Percentiles rank a stretch among this genome's conserved stretches.
phyloP scores from a whole-genome alignment of 1,139 yeast genomes.

The Geotrichum bryndzae region DNA sequence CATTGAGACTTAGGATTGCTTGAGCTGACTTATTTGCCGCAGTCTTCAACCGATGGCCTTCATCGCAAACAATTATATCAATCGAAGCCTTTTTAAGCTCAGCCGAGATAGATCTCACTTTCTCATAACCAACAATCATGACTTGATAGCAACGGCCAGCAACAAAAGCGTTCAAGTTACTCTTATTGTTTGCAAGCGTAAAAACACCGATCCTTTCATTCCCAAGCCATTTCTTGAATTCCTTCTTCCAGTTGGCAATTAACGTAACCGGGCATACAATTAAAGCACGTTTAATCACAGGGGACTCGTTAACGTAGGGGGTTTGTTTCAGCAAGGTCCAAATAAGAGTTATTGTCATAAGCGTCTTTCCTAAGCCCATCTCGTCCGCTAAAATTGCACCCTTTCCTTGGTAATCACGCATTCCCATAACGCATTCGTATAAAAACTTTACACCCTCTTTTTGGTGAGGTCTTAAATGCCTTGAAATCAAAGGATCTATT shows the following conservation, averaged over 20 bases:
- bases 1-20: slow-evolving; percentile 50
- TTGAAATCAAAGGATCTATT: slow-evolving; percentile 60
- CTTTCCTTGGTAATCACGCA: slow-evolving; percentile 44
- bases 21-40: slow-evolving; percentile 58
- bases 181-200: slow-evolving; percentile 30
- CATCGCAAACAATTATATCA: slow-evolving; percentile 86
- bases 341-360: slow-evolving; percentile 74
- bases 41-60: slow-evolving; percentile 81
- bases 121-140: slow-evolving; percentile 82
- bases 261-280: slow-evolving; percentile 91
- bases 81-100: slow-evolving; percentile 49
- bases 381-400: slow-evolving; percentile 94
- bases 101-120: slow-evolving; percentile 51
- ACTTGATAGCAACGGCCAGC: slow-evolving; percentile 73
- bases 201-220: slow-evolving; percentile 46
- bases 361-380: slow-evolving; percentile 94
- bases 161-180: slow-evolving; percentile 63
- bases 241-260: slow-evolving; percentile 80
- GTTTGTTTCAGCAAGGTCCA: slow-evolving; percentile 81
- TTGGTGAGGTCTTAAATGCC: slow-evolving; percentile 72
- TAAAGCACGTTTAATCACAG: slow-evolving; percentile 52
- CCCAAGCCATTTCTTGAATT: slow-evolving; percentile 88
- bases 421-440: slow-evolving; percentile 77
- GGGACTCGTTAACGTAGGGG: slow-evolving; percentile 44
- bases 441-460: slow-evolving; percentile 73